These are phyloP conservation scores for Talaromyces trachyspermus DNA, from an alignment of 495 filamentous ascomycete genomes.

Conservation along the genomic window DNA sequence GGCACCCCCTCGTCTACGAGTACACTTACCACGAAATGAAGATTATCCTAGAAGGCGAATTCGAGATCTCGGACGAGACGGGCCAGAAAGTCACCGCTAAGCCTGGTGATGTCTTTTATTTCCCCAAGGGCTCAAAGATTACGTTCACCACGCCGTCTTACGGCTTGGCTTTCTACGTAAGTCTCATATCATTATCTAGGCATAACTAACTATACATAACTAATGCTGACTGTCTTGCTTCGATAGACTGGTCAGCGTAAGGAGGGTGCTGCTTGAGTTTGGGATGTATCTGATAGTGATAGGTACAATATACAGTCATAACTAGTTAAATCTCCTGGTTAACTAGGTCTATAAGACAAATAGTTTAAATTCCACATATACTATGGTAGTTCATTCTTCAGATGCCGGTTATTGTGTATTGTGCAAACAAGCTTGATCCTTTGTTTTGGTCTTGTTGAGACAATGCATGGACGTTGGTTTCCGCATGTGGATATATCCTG, in stretches of 20 bases:
- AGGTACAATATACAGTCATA: no score
- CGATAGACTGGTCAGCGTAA: conserved; percentile 40
- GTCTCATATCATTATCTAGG: conserved; percentile 14
- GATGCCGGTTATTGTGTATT: no score
- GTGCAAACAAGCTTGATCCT: no score
- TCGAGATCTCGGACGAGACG: conserved; percentile 63
- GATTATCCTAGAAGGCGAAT: conserved; percentile 71
- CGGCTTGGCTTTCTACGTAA: conserved; percentile 61
- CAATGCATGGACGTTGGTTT: no score
- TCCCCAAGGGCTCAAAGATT: conserved; percentile 69
- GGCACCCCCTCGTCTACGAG: conserved; percentile 66
- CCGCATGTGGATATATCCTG: no score
- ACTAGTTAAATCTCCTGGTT: no score
- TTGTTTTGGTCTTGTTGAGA: no score
- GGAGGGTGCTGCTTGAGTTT: conserved; percentile 28
- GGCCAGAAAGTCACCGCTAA: conserved; percentile 60
- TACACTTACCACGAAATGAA: conserved; percentile 78
- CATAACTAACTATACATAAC: no score
- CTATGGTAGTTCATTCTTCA: no score
- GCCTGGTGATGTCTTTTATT: conserved; percentile 70
- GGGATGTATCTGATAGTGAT: not conserved
- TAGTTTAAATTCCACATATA: not conserved
- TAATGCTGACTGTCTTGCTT: no score
- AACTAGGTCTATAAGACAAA: no score
- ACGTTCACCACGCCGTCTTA: conserved; percentile 66